A percentile compares a stretch with the other conserved stretches of the same genome.
phyloP scores from a whole-genome alignment of 148 eudicot species.

The Salicornia ramosissima region DNA sequence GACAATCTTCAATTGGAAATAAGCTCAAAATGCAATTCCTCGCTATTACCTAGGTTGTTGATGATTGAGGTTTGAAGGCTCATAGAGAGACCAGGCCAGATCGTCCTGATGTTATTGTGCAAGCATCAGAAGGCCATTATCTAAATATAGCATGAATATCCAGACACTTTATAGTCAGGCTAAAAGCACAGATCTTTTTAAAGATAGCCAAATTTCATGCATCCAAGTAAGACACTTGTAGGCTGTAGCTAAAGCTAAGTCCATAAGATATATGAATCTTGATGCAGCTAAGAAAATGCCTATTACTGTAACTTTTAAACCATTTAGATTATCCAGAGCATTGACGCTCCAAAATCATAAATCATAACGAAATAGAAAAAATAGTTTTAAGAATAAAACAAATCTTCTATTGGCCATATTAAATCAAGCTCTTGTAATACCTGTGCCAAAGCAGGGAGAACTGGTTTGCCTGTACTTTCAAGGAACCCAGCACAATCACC shows the following conservation, averaged over 20 bases:
- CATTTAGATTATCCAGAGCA: neutral
- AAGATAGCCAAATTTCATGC: too few relatives aligned
- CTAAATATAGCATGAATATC: neutral
- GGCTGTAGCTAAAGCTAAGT: too few relatives aligned
- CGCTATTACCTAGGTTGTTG: neutral
- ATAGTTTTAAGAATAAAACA: too few relatives aligned
- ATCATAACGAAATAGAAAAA: neutral
- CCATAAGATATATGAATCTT: too few relatives aligned
- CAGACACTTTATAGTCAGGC: neutral
- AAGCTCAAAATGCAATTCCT: neutral
- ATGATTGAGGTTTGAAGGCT: neutral
- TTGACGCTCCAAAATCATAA: neutral
- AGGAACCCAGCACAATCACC: conserved; percentile 96
- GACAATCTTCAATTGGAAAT: neutral
- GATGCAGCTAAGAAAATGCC: neutral
- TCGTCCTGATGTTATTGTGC: neutral
- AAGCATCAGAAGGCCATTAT: neutral
- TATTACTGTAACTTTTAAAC: neutral
- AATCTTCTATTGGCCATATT: too few relatives aligned
- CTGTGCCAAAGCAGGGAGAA: conserved; percentile 98
- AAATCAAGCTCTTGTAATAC: conserved; percentile 20
- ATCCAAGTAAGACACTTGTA: too few relatives aligned
- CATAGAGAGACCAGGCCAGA: too few relatives aligned
- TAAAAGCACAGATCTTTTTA: too few relatives aligned
- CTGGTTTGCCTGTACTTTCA: conserved; percentile 82